Evolutionary conservation across 768 basidiomycete genomes (phyloP).

Genomic region (Suillus lakei): DNA sequence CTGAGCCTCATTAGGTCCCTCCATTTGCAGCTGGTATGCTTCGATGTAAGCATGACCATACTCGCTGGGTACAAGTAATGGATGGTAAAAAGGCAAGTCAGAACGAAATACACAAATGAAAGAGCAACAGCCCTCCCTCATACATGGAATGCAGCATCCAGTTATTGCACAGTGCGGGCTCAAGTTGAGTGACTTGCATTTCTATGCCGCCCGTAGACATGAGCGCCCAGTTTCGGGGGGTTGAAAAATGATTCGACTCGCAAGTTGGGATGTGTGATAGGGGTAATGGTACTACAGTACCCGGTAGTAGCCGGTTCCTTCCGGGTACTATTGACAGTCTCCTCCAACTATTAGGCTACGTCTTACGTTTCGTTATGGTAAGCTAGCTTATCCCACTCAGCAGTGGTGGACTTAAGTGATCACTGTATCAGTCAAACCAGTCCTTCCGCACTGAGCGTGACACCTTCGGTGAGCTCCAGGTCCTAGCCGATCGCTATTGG

Average conservation of each 20-base stretch:
- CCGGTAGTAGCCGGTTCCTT: background rate
- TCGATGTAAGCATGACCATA: background rate
- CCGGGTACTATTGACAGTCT: background rate
- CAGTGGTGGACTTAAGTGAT: background rate
- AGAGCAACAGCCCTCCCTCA: background rate
- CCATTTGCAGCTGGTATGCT: background rate
- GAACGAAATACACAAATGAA: background rate
- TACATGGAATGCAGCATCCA: background rate
- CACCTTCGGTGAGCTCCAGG: conserved; percentile 94
- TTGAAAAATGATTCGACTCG: background rate
- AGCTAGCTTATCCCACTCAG: background rate
- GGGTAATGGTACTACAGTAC: background rate
- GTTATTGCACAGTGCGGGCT: background rate
- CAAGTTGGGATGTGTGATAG: background rate
- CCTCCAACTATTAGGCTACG: background rate
- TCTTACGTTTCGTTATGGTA: conserved; percentile 37
- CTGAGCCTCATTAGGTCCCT: background rate
- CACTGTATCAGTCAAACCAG: conserved; percentile 44
- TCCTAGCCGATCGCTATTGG: conserved; percentile 91
- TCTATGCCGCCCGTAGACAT: background rate
- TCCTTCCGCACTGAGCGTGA: conserved; percentile 83
- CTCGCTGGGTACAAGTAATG: background rate
- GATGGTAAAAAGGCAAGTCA: background rate
- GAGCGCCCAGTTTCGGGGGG: background rate
- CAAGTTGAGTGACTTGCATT: background rate